Evolutionary conservation across 306 rosid species (phyloP).

Genomic region (Dalbergia oliveri): DNA sequence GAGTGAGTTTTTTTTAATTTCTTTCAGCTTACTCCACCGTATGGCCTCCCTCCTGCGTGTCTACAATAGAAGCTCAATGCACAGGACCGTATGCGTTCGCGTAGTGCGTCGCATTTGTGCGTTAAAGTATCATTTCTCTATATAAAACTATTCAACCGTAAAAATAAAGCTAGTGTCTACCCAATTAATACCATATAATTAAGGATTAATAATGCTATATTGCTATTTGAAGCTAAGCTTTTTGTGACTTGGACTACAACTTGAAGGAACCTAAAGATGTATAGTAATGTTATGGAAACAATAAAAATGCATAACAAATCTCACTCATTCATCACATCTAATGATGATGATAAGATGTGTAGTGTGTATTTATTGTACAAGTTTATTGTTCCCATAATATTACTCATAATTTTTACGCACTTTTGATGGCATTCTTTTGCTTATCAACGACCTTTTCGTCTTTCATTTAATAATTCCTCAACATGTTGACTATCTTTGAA

Average conservation of each 20-base stretch:
- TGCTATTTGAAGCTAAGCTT: constrained; percentile 5
- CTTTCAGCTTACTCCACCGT: too few relatives aligned
- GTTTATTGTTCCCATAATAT: too few relatives aligned
- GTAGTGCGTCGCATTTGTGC: too few relatives aligned
- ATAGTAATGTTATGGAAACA: too few relatives aligned
- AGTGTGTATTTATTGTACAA: not conserved
- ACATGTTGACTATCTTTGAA: constrained; percentile 25
- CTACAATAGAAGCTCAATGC: too few relatives aligned
- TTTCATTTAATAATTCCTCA: constrained; percentile 2
- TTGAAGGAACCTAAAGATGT: not conserved
- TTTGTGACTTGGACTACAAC: constrained; percentile 12
- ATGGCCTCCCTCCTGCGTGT: too few relatives aligned
- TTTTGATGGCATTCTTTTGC: constrained; percentile 41
- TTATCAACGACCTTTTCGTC: constrained; percentile 21
- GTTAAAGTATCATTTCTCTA: too few relatives aligned
- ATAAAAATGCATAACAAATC: too few relatives aligned
- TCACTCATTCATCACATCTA: not conserved
- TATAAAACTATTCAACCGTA: not conserved
- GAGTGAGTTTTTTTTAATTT: too few relatives aligned
- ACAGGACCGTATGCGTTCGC: too few relatives aligned
- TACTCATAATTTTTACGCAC: not conserved
- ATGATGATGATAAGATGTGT: not conserved
- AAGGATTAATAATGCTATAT: not conserved
- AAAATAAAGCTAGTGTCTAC: constrained; percentile 34
- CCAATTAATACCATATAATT: constrained; percentile 51